A percentile compares a stretch with the other conserved stretches of the same genome.
These are phyloP conservation scores for Cokeromyces recurvatus DNA, from an alignment of 371 early-diverging fungal genomes.

Conservation along the genomic window DNA sequence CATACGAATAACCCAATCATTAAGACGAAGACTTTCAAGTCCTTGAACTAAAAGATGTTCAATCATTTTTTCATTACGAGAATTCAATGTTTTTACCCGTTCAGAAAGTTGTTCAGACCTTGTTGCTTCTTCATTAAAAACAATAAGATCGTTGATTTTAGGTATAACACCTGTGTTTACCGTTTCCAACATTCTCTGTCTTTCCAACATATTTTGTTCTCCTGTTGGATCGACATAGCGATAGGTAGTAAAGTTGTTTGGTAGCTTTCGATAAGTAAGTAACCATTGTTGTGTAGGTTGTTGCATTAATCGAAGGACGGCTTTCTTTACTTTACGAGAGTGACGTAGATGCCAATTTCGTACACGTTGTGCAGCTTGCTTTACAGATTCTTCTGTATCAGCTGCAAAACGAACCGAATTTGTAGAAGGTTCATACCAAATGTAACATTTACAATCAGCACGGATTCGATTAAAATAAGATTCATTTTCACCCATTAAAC, in stretches of 20 bases:
- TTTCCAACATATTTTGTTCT: constrained; percentile 12
- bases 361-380: constrained; percentile 22
- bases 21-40: constrained; percentile 35
- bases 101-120: constrained; percentile 4
- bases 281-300: constrained; percentile 22
- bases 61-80: constrained; percentile 18
- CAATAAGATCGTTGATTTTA: constrained; percentile 11
- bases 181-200: constrained; percentile 21
- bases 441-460: constrained; percentile 30
- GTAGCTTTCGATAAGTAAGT: constrained; percentile 16
- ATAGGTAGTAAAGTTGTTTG: constrained; percentile 17
- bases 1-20: constrained; percentile 37
- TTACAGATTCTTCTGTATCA: constrained; percentile 17
- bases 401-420: constrained; percentile 14
- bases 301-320: constrained; percentile 16
- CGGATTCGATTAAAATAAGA: constrained; percentile 31
- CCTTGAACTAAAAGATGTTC: constrained; percentile 17
- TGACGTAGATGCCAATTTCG: constrained; percentile 39
- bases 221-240: constrained; percentile 2
- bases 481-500: constrained; percentile 29
- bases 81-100: constrained; percentile 5
- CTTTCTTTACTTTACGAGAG: constrained; percentile 11
- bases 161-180: constrained; percentile 13
- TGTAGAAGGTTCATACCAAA: constrained; percentile 20
- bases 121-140: constrained; percentile 13